Conservation (phyloP, 1,284 basidiomycete species). For the Boletus smithii region DNA sequence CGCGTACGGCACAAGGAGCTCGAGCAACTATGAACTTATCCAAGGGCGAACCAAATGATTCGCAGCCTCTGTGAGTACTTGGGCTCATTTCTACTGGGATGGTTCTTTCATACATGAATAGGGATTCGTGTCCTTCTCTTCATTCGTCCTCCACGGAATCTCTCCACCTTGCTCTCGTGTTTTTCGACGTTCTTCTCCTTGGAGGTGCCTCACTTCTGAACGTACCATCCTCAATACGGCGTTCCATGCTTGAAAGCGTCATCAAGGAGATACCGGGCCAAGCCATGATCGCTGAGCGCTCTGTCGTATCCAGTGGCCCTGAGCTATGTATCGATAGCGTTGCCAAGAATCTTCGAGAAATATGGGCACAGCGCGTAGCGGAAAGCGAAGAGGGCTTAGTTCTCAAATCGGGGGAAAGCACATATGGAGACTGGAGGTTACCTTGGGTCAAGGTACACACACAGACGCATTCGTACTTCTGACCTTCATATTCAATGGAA, state of each 20-base stretch:
- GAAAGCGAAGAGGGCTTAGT: constrained; percentile 66
- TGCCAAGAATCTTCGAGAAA: constrained; percentile 36
- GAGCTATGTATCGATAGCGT: constrained; percentile 10
- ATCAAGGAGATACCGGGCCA: constrained; percentile 54
- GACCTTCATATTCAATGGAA: neutral
- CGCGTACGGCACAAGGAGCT: constrained; percentile 54
- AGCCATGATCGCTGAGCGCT: constrained; percentile 59
- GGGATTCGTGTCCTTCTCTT: constrained; percentile 45
- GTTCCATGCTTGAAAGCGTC: constrained; percentile 56
- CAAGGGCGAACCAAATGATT: constrained; percentile 16
- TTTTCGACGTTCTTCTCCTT: constrained; percentile 77
- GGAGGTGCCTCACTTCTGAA: constrained; percentile 57
- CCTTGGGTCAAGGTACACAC: constrained; percentile 74
- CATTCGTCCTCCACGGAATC: constrained; percentile 42
- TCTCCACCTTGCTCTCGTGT: constrained; percentile 73
- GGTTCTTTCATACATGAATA: constrained; percentile 9
- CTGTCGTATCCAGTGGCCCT: constrained; percentile 36
- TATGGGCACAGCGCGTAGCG: constrained; percentile 52
- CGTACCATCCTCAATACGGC: constrained; percentile 55
- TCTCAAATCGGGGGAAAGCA: constrained; percentile 67
- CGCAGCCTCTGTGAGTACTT: constrained; percentile 24
- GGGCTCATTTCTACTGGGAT: neutral
- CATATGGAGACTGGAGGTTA: constrained; percentile 57
- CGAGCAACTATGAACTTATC: constrained; percentile 29
- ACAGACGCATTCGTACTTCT: neutral